These are phyloP conservation scores for Jaapia argillacea DNA, from an alignment of 768 basidiomycete species.

Conservation along the genomic window DNA sequence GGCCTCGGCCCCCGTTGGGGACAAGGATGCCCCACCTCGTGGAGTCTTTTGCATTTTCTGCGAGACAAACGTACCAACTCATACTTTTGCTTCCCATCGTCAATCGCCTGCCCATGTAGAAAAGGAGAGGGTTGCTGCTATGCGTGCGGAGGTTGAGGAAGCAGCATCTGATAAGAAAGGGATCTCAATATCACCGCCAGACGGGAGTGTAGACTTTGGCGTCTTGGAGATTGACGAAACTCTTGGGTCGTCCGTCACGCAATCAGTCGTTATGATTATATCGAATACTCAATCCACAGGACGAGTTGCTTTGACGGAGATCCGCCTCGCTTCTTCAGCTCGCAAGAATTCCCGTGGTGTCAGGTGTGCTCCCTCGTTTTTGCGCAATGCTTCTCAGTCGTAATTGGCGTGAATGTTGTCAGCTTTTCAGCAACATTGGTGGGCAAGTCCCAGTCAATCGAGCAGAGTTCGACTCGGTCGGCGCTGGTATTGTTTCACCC, in stretches of 20 bases:
- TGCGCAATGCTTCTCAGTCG: background rate
- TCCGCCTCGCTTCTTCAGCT: background rate
- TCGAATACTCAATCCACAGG: constrained; percentile 4
- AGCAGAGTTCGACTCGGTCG: background rate
- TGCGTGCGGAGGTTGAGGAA: too few relatives aligned
- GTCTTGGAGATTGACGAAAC: constrained; percentile 11
- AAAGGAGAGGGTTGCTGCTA: too few relatives aligned
- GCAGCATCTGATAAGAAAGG: too few relatives aligned
- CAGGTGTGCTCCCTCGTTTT: background rate
- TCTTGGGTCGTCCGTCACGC: background rate
- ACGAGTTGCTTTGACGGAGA: constrained; percentile 6
- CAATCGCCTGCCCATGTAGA: too few relatives aligned
- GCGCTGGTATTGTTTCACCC: too few relatives aligned
- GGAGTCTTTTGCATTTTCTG: too few relatives aligned
- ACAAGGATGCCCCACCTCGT: too few relatives aligned
- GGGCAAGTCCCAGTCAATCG: background rate
- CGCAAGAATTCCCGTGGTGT: background rate
- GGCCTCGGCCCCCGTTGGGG: too few relatives aligned
- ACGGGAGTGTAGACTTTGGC: constrained; percentile 13
- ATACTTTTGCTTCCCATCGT: too few relatives aligned
- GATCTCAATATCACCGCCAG: constrained; percentile 8
- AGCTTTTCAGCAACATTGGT: background rate
- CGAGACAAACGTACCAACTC: too few relatives aligned
- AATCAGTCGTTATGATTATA: constrained; percentile 1
- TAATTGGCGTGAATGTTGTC: background rate